Percentiles rank a stretch among this genome's conserved stretches.
phyloP scores from a whole-genome alignment of 2,329 filamentous ascomycete genomes.

The Gliomastix tumulicola region DNA sequence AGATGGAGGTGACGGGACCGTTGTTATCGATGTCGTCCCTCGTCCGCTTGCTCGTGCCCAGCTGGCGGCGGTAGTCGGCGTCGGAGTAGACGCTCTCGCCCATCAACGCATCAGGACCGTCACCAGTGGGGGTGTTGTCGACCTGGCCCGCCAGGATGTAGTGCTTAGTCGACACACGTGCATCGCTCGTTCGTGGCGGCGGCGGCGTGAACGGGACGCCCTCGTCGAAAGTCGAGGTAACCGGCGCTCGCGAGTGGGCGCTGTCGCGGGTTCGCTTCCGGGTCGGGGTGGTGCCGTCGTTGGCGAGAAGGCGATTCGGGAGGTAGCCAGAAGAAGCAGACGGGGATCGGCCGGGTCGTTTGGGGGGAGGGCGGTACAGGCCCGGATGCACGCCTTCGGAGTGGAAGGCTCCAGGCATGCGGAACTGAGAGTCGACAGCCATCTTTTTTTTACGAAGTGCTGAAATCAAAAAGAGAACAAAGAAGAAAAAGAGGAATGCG shows the following conservation, averaged over 20 bases:
- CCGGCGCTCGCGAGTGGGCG: slow-evolving; percentile 1
- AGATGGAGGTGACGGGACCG: slow-evolving; percentile 12
- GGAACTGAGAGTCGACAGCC: slow-evolving; percentile 13
- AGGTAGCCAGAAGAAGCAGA: slow-evolving; percentile 28
- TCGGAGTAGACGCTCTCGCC: slow-evolving; percentile 52
- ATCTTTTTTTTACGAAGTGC: too few species aligned
- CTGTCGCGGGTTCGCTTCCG: slow-evolving; percentile 35
- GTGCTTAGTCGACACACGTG: too few species aligned
- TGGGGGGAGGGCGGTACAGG: slow-evolving; percentile 38
- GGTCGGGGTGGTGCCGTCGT: slow-evolving; percentile 22
- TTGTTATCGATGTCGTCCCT: slow-evolving; percentile 24
- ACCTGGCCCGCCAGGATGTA: slow-evolving; percentile 50
- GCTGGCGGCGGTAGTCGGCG: slow-evolving; percentile 43
- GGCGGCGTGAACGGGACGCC: not conserved
- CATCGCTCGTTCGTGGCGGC: slow-evolving; percentile 9
- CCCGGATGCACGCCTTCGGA: slow-evolving; percentile 32
- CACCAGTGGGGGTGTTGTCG: slow-evolving; percentile 23
- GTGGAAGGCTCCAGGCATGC: slow-evolving; percentile 26
- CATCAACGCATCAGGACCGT: slow-evolving; percentile 19
- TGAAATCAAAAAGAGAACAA: too few species aligned
- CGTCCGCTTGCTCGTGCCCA: slow-evolving; percentile 40
- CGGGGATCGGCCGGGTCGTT: slow-evolving; percentile 26
- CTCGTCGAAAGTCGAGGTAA: slow-evolving; percentile 6
- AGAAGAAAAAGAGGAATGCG: too few species aligned
- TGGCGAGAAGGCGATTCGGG: slow-evolving; percentile 7